Conservation (phyloP, 805 yeast species). For the Cyberlindnera nakhonratchasimensis region DNA sequence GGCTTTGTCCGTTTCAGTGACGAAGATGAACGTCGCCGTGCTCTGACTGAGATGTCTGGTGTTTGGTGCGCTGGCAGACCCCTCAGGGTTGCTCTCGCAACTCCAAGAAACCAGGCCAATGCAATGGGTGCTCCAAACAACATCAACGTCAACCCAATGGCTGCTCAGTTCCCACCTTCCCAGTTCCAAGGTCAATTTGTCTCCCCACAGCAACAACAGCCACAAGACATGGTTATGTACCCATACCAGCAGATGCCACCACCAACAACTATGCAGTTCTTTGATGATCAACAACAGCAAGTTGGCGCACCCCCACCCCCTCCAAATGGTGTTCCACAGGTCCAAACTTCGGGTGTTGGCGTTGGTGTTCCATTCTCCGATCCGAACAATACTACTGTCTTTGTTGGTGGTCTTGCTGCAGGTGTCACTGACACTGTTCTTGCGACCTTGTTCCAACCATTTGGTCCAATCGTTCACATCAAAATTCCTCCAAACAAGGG, state of each 20-base stretch:
- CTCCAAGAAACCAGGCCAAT: conserved; percentile 51
- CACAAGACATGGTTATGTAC: conserved; percentile 20
- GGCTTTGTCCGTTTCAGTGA: conserved; percentile 77
- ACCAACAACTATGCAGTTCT: conserved; percentile 20
- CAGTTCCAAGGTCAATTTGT: conserved; percentile 22
- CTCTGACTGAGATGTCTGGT: conserved; percentile 73
- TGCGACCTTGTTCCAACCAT: conserved; percentile 61
- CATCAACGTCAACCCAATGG: conserved; percentile 5
- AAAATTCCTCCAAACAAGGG: conserved; percentile 78
- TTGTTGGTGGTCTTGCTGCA: conserved; percentile 71
- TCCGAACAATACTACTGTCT: conserved; percentile 70
- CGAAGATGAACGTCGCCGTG: conserved; percentile 64
- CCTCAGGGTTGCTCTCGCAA: conserved; percentile 73
- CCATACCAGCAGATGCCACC: conserved; percentile 25
- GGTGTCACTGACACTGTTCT: conserved; percentile 62
- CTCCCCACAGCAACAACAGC: conserved; percentile 22
- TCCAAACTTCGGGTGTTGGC: conserved; percentile 1
- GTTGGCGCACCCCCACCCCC: conserved; percentile 11
- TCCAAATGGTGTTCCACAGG: background rate
- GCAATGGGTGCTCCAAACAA: background rate
- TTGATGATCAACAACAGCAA: conserved; percentile 13
- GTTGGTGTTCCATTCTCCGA: conserved; percentile 37
- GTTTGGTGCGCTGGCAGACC: conserved; percentile 78
- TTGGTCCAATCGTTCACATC: conserved; percentile 66
- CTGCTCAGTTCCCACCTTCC: conserved; percentile 8